Evolutionary conservation across 2,329 filamentous ascomycete species (phyloP), one percentile per base, ranked within the genome.

Genomic region (Cladophialophora bantiana): DNA sequence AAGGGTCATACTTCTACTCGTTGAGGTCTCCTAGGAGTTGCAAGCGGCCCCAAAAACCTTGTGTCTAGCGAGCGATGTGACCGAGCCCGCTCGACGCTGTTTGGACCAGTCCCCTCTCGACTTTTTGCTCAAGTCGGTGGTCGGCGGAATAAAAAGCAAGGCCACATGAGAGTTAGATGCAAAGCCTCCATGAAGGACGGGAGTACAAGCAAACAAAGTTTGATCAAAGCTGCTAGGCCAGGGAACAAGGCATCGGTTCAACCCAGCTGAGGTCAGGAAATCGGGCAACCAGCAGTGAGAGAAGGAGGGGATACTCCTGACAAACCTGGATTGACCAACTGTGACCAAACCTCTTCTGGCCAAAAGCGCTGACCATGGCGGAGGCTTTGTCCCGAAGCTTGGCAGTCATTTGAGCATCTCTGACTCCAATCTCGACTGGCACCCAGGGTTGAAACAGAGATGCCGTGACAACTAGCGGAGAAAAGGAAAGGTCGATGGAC

Each of bases 171-270:
- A 55, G 52, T 45, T 36, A 32, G 50, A 62, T 18, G 35, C 20
- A 56, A 52, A 56, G 60, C 31, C 60, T 55, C 60, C 60, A 62
- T 62, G 52, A 62, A 62, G 40, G 36, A 62, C 50, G 53, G 10
- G 34, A 34, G 26, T 12, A 15, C 38, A 15, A 7, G 18, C 31
- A 42, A 18, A n/a, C 9, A 35, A 15, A 61, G 45, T 2, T 45
- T 45, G n/a, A 12, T 34, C 59, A 62, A 42, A 55, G 53, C 12
- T 20, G 9, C 53, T 15, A 4, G 32, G 12, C 18, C 15, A 55
- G 32, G 31, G 31, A n/a, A 55, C 34, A 55, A 55, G 53, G 35
- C 53, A 20, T 55, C 35, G 31, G 13, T 55, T 7, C 53, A 15
- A 26, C 10, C 31, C 13, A 55, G 42, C 18, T 42, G 55, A 58